These are phyloP conservation scores for Clavaria fumosa DNA, from an alignment of 768 basidiomycete genomes.

Conservation along the genomic window DNA sequence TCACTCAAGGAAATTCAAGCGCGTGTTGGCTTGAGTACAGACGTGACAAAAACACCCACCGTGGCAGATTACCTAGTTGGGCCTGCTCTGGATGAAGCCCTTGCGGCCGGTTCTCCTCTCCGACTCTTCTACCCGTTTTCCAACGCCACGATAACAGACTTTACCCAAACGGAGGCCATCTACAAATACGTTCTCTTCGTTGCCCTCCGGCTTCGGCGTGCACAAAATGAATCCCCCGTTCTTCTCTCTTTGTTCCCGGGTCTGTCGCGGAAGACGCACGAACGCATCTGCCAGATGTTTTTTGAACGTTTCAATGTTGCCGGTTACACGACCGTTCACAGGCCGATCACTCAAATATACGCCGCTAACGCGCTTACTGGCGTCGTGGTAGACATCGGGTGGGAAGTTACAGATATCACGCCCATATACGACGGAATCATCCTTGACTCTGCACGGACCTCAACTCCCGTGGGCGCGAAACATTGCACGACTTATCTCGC, in stretches of 20 bases:
- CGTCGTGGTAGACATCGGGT: conserved; percentile 69
- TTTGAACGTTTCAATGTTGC: conserved; percentile 90
- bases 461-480: conserved; percentile 47
- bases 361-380: conserved; percentile 57
- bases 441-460: conserved; percentile 34
- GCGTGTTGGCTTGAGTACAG: conserved; percentile 41
- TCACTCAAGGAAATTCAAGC: conserved; percentile 56
- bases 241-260: conserved; percentile 55
- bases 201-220: conserved; percentile 57
- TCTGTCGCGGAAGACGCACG: conserved; percentile 50
- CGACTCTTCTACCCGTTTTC: conserved; percentile 72
- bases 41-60: conserved; percentile 15
- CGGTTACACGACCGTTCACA: conserved; percentile 65
- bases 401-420: conserved; percentile 59
- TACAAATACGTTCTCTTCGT: conserved; percentile 81
- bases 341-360: conserved; percentile 74
- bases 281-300: conserved; percentile 67
- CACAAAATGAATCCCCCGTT: conserved; percentile 79
- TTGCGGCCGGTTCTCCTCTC: conserved; percentile 58
- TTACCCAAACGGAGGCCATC: conserved; percentile 76
- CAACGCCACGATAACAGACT: conserved; percentile 58
- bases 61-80: conserved; percentile 66
- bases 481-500: conserved; percentile 70
- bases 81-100: conserved; percentile 61
- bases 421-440: conserved; percentile 65